Percentiles rank a stretch among this genome's conserved stretches.
These are phyloP conservation scores for Symbiotaphrina buchneri DNA, from an alignment of 495 filamentous ascomycete species.

Conservation along the genomic window DNA sequence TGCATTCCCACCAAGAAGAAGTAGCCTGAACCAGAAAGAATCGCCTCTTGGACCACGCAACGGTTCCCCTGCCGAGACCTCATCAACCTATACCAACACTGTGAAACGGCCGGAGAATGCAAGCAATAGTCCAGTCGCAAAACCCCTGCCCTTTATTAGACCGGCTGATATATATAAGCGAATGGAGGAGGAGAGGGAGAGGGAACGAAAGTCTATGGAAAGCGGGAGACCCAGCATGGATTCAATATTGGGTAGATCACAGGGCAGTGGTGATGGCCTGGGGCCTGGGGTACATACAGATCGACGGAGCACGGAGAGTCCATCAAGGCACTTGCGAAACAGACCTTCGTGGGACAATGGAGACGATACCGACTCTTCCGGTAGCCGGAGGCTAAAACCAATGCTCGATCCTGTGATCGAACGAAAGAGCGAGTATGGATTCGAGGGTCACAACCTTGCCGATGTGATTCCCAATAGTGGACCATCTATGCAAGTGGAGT, in stretches of 20 bases:
- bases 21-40: conserved; percentile 28
- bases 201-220: conserved; percentile 28
- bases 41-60: conserved; percentile 7
- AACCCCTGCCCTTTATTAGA: conserved; percentile 39
- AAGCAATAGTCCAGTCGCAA: neutral
- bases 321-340: conserved; percentile 7
- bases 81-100: conserved; percentile 10
- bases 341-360: conserved; percentile 10
- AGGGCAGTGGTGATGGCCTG: conserved; percentile 5
- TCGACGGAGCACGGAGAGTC: conserved; percentile 7
- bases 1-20: conserved; percentile 35
- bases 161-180: conserved; percentile 65
- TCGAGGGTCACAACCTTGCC: too few species aligned
- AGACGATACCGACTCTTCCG: too few species aligned
- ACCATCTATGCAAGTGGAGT: neutral
- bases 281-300: conserved; percentile 3
- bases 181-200: conserved; percentile 40
- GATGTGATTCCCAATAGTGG: conserved; percentile 7
- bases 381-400: conserved; percentile 12
- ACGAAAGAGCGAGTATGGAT: conserved; percentile 31
- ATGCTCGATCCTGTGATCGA: conserved; percentile 31
- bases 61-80: conserved; percentile 9
- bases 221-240: conserved; percentile 17
- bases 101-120: conserved; percentile 5
- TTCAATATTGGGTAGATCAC: conserved; percentile 5